These are phyloP conservation scores for Cyclaneusma minus DNA, from an alignment of 2,329 filamentous ascomycete genomes.

Conservation along the genomic window DNA sequence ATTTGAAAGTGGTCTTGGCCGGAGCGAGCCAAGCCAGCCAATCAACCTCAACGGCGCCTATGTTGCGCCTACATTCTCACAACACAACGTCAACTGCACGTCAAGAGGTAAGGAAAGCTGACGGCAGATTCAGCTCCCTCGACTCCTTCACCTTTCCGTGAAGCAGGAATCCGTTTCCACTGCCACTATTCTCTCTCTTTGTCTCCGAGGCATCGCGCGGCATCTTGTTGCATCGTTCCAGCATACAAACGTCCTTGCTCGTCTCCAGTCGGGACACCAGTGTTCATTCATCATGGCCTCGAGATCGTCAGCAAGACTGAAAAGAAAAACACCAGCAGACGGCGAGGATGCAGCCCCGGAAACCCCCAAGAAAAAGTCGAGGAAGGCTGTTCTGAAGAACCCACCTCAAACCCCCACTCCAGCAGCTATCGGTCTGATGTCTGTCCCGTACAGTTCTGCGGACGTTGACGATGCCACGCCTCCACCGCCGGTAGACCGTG, in stretches of 20 bases:
- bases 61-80: background rate
- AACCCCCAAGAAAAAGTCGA: conserved; percentile 16
- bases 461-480: conserved; percentile 21
- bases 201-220: too few relatives aligned
- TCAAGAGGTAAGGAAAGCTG: too few relatives aligned
- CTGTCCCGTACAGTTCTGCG: conserved; percentile 24
- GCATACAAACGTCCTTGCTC: too few relatives aligned
- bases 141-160: too few relatives aligned
- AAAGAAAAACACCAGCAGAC: conserved; percentile 1
- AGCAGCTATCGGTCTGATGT: conserved; percentile 28
- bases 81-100: background rate
- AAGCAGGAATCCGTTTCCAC: too few relatives aligned
- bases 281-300: conserved; percentile 11
- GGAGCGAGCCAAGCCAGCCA: background rate
- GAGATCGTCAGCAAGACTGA: conserved; percentile 11
- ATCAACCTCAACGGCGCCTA: background rate
- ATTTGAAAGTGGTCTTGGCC: too few relatives aligned
- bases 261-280: too few relatives aligned
- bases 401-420: conserved; percentile 31
- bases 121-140: too few relatives aligned
- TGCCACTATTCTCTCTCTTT: too few relatives aligned
- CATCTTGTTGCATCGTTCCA: too few relatives aligned
- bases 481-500: conserved; percentile 25
- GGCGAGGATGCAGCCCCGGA: conserved; percentile 8
- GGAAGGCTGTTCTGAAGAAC: conserved; percentile 4